Evolutionary conservation across 2,329 filamentous ascomycete species (phyloP).

Genomic region (Coniochaeta sp.): DNA sequence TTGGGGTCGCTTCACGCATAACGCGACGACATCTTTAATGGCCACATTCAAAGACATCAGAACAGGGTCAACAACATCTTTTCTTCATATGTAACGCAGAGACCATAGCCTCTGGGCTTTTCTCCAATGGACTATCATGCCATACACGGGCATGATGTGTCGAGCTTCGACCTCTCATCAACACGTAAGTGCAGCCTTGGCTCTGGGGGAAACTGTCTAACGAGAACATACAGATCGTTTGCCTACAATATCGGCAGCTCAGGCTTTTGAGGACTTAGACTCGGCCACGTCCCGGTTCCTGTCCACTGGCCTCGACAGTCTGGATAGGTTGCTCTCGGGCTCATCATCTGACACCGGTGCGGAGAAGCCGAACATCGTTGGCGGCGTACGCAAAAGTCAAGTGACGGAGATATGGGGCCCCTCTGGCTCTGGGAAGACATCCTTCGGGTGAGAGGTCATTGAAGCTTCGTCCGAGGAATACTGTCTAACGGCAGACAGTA

Average conservation of each 20-base stretch:
- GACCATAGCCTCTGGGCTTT: background rate
- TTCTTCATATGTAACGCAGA: too few relatives aligned
- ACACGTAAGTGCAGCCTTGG: conserved; percentile 35
- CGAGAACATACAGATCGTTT: conserved; percentile 53
- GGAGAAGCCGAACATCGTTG: conserved; percentile 15
- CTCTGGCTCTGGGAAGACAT: conserved; percentile 78
- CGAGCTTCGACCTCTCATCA: conserved; percentile 50
- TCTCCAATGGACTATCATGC: conserved; percentile 48
- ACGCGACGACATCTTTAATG: background rate
- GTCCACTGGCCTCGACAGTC: conserved; percentile 45
- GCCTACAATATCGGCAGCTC: conserved; percentile 68
- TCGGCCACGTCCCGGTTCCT: conserved; percentile 42
- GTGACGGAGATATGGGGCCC: conserved; percentile 86
- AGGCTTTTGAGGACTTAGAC: conserved; percentile 58
- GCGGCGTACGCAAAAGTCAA: conserved; percentile 67
- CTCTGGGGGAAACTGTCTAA: background rate
- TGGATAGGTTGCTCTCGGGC: conserved; percentile 43
- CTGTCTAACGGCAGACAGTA: conserved; percentile 38
- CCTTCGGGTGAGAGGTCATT: conserved; percentile 57
- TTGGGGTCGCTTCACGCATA: too few relatives aligned
- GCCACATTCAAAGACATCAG: too few relatives aligned
- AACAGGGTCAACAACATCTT: too few relatives aligned
- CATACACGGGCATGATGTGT: conserved; percentile 52
- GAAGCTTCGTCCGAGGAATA: background rate
- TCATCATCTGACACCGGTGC: conserved; percentile 10